phyloP scores from a whole-genome alignment of 345 rosid species.

The Adansonia digitata region DNA sequence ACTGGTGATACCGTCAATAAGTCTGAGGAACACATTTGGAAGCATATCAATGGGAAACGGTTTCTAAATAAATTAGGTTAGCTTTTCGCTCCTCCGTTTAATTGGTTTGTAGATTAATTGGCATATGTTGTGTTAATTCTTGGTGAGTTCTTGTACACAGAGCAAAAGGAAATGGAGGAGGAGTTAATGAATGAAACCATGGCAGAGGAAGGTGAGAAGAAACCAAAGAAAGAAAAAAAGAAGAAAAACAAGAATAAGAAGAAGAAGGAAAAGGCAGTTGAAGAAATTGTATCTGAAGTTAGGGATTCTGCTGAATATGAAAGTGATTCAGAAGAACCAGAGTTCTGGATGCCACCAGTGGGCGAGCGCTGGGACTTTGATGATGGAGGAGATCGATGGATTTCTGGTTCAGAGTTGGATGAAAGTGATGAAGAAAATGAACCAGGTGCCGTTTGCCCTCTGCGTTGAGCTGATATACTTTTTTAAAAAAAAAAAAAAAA shows the following conservation, averaged over 20 bases:
- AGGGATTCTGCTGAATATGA: conserved; percentile 34
- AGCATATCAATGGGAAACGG: conserved; percentile 73
- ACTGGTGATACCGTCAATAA: conserved; percentile 86
- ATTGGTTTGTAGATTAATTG: neutral
- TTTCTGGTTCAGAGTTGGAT: conserved; percentile 50
- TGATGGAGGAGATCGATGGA: conserved; percentile 61
- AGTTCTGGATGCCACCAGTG: conserved; percentile 83
- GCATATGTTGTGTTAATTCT: neutral
- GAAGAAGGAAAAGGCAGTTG: conserved; percentile 24
- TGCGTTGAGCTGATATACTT: neutral
- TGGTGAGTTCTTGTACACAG: conserved; percentile 35
- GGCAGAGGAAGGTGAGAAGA: conserved; percentile 23
- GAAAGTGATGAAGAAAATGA: conserved; percentile 39
- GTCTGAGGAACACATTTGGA: conserved; percentile 88
- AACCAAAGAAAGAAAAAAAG: conserved; percentile 13
- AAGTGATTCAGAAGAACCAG: conserved; percentile 55
- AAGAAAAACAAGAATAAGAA: conserved; percentile 27
- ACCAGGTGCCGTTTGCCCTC: conserved; percentile 34
- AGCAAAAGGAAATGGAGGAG: conserved; percentile 53
- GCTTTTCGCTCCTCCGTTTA: neutral
- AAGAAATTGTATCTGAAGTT: conserved; percentile 40
- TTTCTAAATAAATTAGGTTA: conserved; percentile 83
- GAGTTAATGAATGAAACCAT: conserved; percentile 19
- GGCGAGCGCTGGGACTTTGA: conserved; percentile 81
- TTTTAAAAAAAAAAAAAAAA: neutral